These are phyloP conservation scores for Neurospora crassa DNA, from an alignment of 2,329 filamentous ascomycete species.

Conservation along the genomic window DNA sequence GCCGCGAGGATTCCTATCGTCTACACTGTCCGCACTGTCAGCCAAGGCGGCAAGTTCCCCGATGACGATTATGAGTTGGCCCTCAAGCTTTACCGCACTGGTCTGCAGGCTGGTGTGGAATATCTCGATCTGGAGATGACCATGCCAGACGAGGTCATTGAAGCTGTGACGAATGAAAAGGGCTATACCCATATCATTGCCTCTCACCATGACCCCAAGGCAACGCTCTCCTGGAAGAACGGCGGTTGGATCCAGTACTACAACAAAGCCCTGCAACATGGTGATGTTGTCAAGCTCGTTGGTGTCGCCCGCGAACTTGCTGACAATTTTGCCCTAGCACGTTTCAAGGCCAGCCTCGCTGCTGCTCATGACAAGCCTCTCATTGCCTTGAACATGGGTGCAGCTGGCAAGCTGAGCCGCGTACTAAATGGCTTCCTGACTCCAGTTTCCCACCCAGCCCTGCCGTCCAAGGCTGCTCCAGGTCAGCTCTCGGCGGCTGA, in stretches of 20 bases:
- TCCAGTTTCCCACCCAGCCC: conserved; percentile 77
- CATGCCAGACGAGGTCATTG: conserved; percentile 66
- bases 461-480: conserved; percentile 90
- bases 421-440: conserved; percentile 91
- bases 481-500: conserved; percentile 87
- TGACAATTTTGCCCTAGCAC: conserved; percentile 78
- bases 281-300: conserved; percentile 90
- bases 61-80: conserved; percentile 65
- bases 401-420: conserved; percentile 75
- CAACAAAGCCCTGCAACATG: conserved; percentile 81
- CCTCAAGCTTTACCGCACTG: conserved; percentile 65
- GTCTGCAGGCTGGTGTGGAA: conserved; percentile 76
- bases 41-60: conserved; percentile 82
- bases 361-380: conserved; percentile 69
- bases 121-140: conserved; percentile 92
- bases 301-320: conserved; percentile 66
- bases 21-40: conserved; percentile 79
- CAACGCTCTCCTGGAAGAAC: conserved; percentile 75
- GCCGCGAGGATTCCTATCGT: conserved; percentile 70
- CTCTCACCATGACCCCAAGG: conserved; percentile 84
- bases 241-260: conserved; percentile 89
- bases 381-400: conserved; percentile 94
- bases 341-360: conserved; percentile 71
- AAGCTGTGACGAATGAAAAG: conserved; percentile 55
- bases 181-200: conserved; percentile 78